These are phyloP conservation scores for Circinella minor DNA, from an alignment of 371 early-diverging fungal genomes.

Conservation along the genomic window DNA sequence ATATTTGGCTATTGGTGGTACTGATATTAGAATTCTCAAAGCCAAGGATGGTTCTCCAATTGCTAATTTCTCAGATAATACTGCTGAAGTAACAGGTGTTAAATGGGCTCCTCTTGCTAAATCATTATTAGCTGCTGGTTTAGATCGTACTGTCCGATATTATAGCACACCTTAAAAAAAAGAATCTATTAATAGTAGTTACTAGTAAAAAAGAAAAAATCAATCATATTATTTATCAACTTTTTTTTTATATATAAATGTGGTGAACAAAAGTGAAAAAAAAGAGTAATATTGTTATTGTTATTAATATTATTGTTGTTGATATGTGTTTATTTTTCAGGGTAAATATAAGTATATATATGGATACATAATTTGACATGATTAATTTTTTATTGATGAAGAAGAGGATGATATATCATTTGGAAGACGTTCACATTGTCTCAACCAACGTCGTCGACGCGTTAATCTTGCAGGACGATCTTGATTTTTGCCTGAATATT, in stretches of 20 bases:
- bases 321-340: no score
- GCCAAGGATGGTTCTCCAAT: conserved; percentile 81
- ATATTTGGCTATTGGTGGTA: conserved; percentile 81
- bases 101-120: conserved; percentile 66
- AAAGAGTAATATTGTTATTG: no score
- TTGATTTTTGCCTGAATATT: conserved; percentile 17
- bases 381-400: conserved; percentile 1
- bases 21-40: conserved; percentile 70
- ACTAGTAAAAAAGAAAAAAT: conserved; percentile 11
- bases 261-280: no score
- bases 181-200: no score
- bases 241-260: not conserved
- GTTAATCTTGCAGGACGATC: conserved; percentile 21
- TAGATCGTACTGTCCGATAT: conserved; percentile 69
- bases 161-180: conserved; percentile 38
- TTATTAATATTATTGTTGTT: no score
- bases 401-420: conserved; percentile 3
- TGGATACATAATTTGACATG: no score
- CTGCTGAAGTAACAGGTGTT: conserved; percentile 65
- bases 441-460: conserved; percentile 31
- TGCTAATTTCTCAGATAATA: conserved; percentile 59
- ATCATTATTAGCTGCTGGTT: conserved; percentile 57
- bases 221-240: not conserved
- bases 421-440: conserved; percentile 23
- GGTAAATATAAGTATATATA: no score